A percentile compares a stretch with the other conserved stretches of the same genome.
Conservation (phyloP, 352 stramenopile species). For the Pythium dissimile region DNA sequence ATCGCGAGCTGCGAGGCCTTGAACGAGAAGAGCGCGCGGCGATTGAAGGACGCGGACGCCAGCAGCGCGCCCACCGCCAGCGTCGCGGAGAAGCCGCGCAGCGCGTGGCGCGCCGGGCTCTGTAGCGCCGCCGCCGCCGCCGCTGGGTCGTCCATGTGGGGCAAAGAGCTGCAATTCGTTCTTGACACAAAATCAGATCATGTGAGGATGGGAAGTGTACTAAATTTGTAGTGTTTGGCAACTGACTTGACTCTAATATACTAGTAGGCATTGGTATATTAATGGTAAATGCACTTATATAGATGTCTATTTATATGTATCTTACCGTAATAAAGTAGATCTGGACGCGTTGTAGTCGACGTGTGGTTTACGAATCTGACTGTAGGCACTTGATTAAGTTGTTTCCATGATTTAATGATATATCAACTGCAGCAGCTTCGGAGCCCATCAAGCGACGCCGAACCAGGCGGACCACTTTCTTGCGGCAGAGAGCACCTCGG, state of each 20-base stretch:
- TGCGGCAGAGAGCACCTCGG: slow-evolving; percentile 21
- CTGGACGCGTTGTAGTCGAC: too few relatives aligned
- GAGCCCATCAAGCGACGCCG: background rate
- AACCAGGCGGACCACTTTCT: too few relatives aligned
- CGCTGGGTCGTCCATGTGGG: too few relatives aligned
- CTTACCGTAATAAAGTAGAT: background rate
- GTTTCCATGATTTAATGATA: slow-evolving; percentile 4
- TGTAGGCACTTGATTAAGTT: slow-evolving; percentile 3
- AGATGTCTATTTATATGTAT: background rate
- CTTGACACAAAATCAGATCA: too few relatives aligned
- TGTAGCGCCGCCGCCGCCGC: too few relatives aligned
- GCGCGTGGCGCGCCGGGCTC: slow-evolving; percentile 25
- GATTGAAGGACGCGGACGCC: slow-evolving; percentile 30
- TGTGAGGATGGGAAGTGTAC: too few relatives aligned
- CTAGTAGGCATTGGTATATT: too few relatives aligned
- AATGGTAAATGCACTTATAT: background rate
- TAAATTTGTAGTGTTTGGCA: too few relatives aligned
- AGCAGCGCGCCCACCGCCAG: slow-evolving; percentile 22
- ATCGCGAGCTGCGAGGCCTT: slow-evolving; percentile 9
- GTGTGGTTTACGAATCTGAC: background rate
- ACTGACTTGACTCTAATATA: too few relatives aligned
- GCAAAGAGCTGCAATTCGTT: too few relatives aligned
- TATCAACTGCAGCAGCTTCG: slow-evolving; percentile 7
- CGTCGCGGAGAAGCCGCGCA: slow-evolving; percentile 28
- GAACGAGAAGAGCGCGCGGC: slow-evolving; percentile 19